A percentile compares a stretch with the other conserved stretches of the same genome.
These are phyloP conservation scores for Coniochaeta ligniaria DNA, from an alignment of 2,329 filamentous ascomycete species.

Conservation along the genomic window DNA sequence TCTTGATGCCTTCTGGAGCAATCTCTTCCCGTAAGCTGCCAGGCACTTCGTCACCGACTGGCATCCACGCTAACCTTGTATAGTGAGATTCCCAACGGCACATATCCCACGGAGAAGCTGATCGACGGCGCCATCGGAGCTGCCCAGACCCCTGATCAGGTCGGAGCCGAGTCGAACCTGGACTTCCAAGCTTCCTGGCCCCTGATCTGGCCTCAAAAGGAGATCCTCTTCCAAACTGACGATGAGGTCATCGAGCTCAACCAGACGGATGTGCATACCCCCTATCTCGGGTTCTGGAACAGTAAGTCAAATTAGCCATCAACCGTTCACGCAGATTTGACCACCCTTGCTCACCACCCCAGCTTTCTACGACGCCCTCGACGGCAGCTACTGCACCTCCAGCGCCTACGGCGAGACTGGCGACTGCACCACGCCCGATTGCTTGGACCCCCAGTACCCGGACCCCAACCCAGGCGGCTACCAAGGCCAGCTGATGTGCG, in stretches of 20 bases:
- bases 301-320: constrained; percentile 16
- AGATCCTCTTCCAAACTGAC: constrained; percentile 16
- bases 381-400: constrained; percentile 42
- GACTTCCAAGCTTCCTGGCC: constrained; percentile 39
- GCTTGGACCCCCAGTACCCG: constrained; percentile 41
- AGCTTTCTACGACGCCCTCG: constrained; percentile 40
- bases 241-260: constrained; percentile 15
- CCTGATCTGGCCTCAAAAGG: constrained; percentile 39
- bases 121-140: constrained; percentile 1
- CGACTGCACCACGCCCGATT: constrained; percentile 25
- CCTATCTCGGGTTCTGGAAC: constrained; percentile 13
- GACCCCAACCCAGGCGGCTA: constrained; percentile 36
- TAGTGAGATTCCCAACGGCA: constrained; percentile 1
- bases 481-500: constrained; percentile 30
- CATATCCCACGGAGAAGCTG: neutral
- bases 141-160: constrained; percentile 3
- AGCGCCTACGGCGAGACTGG: constrained; percentile 40
- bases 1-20: constrained; percentile 11
- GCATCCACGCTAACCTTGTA: neutral
- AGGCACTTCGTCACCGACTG: neutral
- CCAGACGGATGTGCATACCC: constrained; percentile 2
- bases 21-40: constrained; percentile 4
- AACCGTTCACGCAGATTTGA: neutral
- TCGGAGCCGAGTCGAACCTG: constrained; percentile 30
- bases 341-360: neutral